Evolutionary conservation across 164 flowering plant genomes (phyloP).

Genomic region (Vitis labrusca): DNA sequence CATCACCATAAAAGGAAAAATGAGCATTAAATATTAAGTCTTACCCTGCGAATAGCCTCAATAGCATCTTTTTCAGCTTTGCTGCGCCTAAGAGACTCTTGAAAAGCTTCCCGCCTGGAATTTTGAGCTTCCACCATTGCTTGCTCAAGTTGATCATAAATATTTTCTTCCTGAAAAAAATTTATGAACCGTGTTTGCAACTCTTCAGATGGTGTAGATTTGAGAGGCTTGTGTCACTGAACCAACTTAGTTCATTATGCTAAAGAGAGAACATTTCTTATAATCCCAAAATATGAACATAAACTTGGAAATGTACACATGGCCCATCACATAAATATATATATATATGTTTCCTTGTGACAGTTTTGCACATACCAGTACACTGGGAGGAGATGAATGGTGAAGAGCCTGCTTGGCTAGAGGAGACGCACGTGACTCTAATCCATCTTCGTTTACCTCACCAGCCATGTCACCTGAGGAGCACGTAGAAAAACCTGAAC

Average conservation of each 20-base stretch:
- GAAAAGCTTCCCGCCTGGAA: conserved; percentile 49
- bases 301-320: neutral
- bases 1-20: neutral
- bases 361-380: conserved; percentile 28
- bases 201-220: neutral
- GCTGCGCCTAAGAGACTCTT: conserved; percentile 57
- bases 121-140: conserved; percentile 52
- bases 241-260: neutral
- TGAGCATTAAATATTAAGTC: neutral
- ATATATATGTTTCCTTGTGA: neutral
- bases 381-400: conserved; percentile 33
- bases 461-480: conserved; percentile 28
- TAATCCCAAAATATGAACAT: too few species aligned
- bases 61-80: conserved; percentile 69
- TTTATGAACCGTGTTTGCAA: neutral
- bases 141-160: conserved; percentile 47
- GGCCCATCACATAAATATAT: neutral
- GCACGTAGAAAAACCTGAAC: conserved; percentile 21
- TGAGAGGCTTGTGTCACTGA: neutral
- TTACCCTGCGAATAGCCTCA: conserved; percentile 63
- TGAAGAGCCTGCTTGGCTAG: conserved; percentile 12
- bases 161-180: conserved; percentile 39
- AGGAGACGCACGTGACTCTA: conserved; percentile 1
- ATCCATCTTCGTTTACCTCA: conserved; percentile 17
- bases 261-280: neutral